Conservation (phyloP, 2,329 filamentous ascomycete genomes). For the Sphaerostilbella broomeana region DNA sequence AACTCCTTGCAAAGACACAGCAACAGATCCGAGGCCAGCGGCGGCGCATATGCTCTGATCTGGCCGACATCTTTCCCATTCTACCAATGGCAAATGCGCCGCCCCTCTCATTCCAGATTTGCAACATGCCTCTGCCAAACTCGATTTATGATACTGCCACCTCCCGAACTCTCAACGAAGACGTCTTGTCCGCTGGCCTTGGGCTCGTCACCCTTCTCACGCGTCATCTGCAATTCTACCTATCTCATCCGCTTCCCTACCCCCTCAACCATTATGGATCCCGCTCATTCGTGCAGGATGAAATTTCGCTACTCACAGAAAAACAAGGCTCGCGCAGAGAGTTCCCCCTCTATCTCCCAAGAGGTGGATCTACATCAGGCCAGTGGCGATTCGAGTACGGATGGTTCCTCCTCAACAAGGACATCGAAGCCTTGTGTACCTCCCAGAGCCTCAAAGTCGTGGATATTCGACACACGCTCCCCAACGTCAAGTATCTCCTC, state of each 20-base stretch:
- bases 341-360: conserved; percentile 70
- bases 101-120: conserved; percentile 77
- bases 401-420: conserved; percentile 93
- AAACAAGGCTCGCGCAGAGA: conserved; percentile 50
- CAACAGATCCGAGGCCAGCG: conserved; percentile 77
- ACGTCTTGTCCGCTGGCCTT: conserved; percentile 71
- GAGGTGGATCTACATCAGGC: conserved; percentile 56
- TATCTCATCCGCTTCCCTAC: conserved; percentile 74
- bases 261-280: conserved; percentile 67
- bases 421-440: conserved; percentile 67
- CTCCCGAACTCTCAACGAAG: conserved; percentile 50
- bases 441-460: conserved; percentile 70
- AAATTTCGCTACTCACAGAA: conserved; percentile 53
- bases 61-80: conserved; percentile 75
- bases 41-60: conserved; percentile 78
- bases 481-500: conserved; percentile 87
- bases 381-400: conserved; percentile 93
- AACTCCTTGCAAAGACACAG: conserved; percentile 48
- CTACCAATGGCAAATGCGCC: conserved; percentile 49
- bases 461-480: conserved; percentile 85
- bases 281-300: conserved; percentile 67
- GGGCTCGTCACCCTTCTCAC: conserved; percentile 73
- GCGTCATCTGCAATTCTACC: conserved; percentile 72
- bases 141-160: conserved; percentile 57
- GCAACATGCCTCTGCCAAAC: conserved; percentile 71